Percentiles rank a stretch among this genome's conserved stretches.
phyloP scores from a whole-genome alignment of 495 filamentous ascomycete species.

The Parathielavia hyrcaniae region DNA sequence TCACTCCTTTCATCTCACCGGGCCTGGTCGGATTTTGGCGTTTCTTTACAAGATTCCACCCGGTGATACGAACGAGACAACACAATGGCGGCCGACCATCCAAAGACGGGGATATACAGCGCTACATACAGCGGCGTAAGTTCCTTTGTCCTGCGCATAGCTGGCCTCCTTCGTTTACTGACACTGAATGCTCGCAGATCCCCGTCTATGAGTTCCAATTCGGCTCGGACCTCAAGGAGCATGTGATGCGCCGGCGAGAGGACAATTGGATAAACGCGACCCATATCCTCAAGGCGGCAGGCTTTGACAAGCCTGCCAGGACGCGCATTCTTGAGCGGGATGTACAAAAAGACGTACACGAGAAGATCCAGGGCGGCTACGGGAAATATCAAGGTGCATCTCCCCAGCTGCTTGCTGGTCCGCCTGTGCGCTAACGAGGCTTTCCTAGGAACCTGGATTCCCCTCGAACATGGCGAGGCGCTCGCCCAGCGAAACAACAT shows the following conservation, averaged over 20 bases:
- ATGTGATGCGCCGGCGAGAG: constrained; percentile 81
- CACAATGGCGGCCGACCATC: constrained; percentile 39
- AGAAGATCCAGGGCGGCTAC: constrained; percentile 97
- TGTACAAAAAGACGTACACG: constrained; percentile 90
- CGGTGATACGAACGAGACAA: background rate
- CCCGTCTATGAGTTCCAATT: constrained; percentile 87
- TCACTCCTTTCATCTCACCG: background rate
- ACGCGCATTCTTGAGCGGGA: constrained; percentile 94
- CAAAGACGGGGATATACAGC: constrained; percentile 59
- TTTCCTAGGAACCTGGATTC: constrained; percentile 83
- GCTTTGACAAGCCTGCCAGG: constrained; percentile 74
- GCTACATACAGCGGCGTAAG: constrained; percentile 92
- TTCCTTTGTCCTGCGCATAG: constrained; percentile 13
- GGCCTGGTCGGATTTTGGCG: background rate
- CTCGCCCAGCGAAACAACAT: constrained; percentile 83
- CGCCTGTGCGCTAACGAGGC: constrained; percentile 9
- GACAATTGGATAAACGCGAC: constrained; percentile 95
- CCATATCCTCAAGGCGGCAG: constrained; percentile 76
- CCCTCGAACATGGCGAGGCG: constrained; percentile 68
- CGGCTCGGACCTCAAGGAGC: constrained; percentile 58
- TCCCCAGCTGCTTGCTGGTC: background rate
- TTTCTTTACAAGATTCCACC: background rate
- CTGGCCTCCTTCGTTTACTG: constrained; percentile 32
- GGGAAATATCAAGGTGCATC: constrained; percentile 92
- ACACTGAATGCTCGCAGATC: constrained; percentile 47